A percentile compares a stretch with the other conserved stretches of the same genome.
These are phyloP conservation scores for Lagenaria siceraria DNA, from an alignment of 306 rosid genomes.

Conservation along the genomic window DNA sequence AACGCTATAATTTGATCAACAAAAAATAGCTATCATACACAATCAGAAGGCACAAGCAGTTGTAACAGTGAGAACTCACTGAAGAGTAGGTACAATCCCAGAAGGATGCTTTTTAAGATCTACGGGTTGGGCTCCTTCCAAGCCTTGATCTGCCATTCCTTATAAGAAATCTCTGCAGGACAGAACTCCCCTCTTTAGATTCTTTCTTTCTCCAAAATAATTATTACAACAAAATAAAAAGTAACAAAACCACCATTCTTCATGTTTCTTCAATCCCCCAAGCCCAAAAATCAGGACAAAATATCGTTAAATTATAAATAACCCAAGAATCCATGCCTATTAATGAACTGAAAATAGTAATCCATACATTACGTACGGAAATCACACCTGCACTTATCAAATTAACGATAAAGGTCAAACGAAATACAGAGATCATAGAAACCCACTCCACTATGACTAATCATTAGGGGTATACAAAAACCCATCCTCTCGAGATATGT, in stretches of 20 bases:
- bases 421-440: not conserved
- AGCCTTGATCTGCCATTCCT: slow-evolving; percentile 69
- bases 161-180: slow-evolving; percentile 1
- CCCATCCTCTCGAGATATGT: not conserved
- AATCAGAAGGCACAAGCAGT: not conserved
- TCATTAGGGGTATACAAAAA: not conserved
- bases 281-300: not conserved
- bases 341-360: not conserved
- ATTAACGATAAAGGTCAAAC: not conserved
- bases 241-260: not conserved
- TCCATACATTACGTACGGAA: not conserved
- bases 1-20: not conserved
- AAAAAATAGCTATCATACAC: not conserved
- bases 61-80: slow-evolving; percentile 43
- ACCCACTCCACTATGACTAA: not conserved
- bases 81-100: slow-evolving; percentile 90
- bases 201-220: not conserved
- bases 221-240: too few species aligned
- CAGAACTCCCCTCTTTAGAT: not conserved
- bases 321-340: not conserved
- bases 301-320: not conserved
- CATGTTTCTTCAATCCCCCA: not conserved
- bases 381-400: not conserved
- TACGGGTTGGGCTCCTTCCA: slow-evolving; percentile 79
- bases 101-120: slow-evolving; percentile 83